Conservation (phyloP, 1,139 yeast species). For the Pichia norvegensis region DNA sequence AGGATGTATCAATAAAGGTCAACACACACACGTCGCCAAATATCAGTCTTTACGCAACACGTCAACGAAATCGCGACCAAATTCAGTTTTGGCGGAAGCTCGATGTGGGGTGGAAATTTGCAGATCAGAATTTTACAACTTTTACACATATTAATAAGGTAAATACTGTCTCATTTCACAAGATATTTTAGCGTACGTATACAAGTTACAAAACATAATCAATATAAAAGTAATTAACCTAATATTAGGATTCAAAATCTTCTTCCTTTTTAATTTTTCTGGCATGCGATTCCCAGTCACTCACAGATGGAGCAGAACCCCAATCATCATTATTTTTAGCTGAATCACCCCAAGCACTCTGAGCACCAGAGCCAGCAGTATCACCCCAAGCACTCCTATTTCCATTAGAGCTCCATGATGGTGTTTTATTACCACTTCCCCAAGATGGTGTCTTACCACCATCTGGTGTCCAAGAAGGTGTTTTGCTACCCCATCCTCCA, state of each 20-base stretch:
- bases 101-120: no score
- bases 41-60: not conserved
- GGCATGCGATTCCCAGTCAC: conserved; percentile 32
- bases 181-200: not conserved
- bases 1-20: no score
- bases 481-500: conserved; percentile 34
- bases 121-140: no score
- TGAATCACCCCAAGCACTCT: conserved; percentile 27
- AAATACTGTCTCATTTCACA: no score
- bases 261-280: conserved; percentile 20
- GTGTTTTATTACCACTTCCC: conserved; percentile 28
- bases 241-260: conserved; percentile 11
- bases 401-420: conserved; percentile 31
- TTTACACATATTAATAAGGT: no score
- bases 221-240: not conserved
- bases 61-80: conserved; percentile 3
- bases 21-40: not conserved
- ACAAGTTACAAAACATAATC: not conserved
- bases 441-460: conserved; percentile 43
- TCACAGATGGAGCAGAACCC: conserved; percentile 36
- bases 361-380: conserved; percentile 32
- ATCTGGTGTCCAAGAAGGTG: conserved; percentile 36
- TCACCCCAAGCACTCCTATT: conserved; percentile 40
- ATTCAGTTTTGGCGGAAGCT: no score
- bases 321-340: conserved; percentile 20